Conservation (phyloP, 331 rosid genomes). For the Stylosanthes scabra region DNA sequence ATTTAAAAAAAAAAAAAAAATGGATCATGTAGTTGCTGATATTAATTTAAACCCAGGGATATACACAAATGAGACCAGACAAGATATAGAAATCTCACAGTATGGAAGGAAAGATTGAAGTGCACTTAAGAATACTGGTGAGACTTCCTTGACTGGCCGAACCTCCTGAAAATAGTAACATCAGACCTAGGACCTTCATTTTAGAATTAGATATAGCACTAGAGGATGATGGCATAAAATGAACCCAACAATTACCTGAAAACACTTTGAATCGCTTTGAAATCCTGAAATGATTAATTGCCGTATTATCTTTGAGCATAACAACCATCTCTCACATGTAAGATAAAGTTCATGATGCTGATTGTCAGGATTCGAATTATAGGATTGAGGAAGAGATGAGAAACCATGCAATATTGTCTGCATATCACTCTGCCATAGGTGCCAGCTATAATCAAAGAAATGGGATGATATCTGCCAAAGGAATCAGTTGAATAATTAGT, state of each 20-base stretch:
- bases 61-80: conserved; percentile 13
- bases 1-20: conserved; percentile 1
- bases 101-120: conserved; percentile 92
- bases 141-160: conserved; percentile 91
- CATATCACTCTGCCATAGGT: conserved; percentile 92
- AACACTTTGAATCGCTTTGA: conserved; percentile 89
- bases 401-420: conserved; percentile 85
- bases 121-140: conserved; percentile 82
- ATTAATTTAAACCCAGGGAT: conserved; percentile 23
- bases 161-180: conserved; percentile 66
- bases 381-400: conserved; percentile 71
- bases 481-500: conserved; percentile 24
- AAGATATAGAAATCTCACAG: conserved; percentile 63
- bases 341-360: conserved; percentile 78
- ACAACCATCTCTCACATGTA: conserved; percentile 93
- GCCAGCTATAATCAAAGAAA: conserved; percentile 95
- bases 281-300: conserved; percentile 85
- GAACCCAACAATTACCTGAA: conserved; percentile 64
- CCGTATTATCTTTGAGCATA: conserved; percentile 86
- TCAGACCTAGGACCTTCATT: conserved; percentile 19
- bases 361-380: conserved; percentile 64
- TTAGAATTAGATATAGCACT: conserved; percentile 7
- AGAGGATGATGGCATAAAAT: conserved; percentile 24
- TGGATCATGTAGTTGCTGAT: conserved; percentile 1
- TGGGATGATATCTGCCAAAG: conserved; percentile 89